A percentile compares a stretch with the other conserved stretches of the same genome.
These are phyloP conservation scores for Phylloporus arenicola DNA, from an alignment of 768 basidiomycete genomes.

Conservation along the genomic window DNA sequence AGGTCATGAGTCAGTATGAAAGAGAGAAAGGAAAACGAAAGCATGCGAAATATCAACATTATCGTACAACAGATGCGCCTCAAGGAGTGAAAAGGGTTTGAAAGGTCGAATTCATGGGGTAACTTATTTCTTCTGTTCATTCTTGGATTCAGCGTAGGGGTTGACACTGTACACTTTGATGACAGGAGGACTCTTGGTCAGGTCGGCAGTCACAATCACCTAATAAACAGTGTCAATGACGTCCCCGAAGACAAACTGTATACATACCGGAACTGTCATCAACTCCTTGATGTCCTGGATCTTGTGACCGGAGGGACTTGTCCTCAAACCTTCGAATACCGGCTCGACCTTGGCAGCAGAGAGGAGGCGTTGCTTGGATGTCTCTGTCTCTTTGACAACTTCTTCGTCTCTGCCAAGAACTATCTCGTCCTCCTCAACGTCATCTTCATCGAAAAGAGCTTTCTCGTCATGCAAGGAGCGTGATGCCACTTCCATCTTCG, in stretches of 20 bases:
- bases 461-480: constrained; percentile 83
- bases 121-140: constrained; percentile 30
- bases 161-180: constrained; percentile 97
- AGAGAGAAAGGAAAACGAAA: constrained; percentile 27
- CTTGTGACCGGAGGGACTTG: constrained; percentile 74
- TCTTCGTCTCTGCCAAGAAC: constrained; percentile 58
- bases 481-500: constrained; percentile 88
- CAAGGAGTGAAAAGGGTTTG: constrained; percentile 2
- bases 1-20: constrained; percentile 27
- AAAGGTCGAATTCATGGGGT: constrained; percentile 3
- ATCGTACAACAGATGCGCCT: constrained; percentile 26
- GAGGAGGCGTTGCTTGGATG: constrained; percentile 70
- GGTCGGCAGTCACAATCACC: constrained; percentile 93
- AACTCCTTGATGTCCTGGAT: constrained; percentile 93
- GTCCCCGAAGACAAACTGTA: background rate
- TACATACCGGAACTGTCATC: constrained; percentile 85
- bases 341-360: constrained; percentile 75
- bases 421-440: constrained; percentile 74
- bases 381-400: constrained; percentile 43
- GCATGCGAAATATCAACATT: constrained; percentile 26
- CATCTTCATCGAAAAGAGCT: constrained; percentile 86
- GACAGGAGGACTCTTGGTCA: constrained; percentile 94
- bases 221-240: constrained; percentile 25
- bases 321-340: constrained; percentile 77
- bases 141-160: constrained; percentile 67